Evolutionary conservation across 1,284 basidiomycete genomes (phyloP).

Genomic region (Anthracocystis setariae): DNA sequence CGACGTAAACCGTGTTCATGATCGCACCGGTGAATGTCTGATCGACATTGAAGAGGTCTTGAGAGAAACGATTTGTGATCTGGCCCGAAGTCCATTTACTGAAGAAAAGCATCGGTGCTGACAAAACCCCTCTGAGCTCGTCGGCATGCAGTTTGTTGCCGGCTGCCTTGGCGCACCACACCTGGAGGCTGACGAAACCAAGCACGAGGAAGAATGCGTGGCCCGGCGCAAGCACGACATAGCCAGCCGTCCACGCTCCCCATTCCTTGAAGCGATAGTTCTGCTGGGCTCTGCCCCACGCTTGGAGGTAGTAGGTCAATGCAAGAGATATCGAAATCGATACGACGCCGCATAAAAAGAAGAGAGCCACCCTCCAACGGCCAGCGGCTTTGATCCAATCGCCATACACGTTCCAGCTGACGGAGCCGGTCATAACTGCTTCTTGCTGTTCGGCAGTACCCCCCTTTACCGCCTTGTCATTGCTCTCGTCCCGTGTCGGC

Average conservation of each 20-base stretch:
- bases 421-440: constrained; percentile 33
- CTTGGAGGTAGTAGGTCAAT: constrained; percentile 30
- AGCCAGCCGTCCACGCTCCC: constrained; percentile 30
- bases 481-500: not conserved
- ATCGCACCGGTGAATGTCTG: constrained; percentile 13
- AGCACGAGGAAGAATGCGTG: constrained; percentile 14
- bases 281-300: constrained; percentile 34
- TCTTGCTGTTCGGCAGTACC: constrained; percentile 35
- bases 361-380: constrained; percentile 6
- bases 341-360: not conserved
- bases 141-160: constrained; percentile 34
- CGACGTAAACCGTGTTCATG: constrained; percentile 11
- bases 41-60: constrained; percentile 47
- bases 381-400: constrained; percentile 32
- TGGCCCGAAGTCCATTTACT: constrained; percentile 41
- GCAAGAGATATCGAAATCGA: not conserved
- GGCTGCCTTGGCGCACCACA: constrained; percentile 18
- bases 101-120: constrained; percentile 49
- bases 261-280: constrained; percentile 23
- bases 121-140: constrained; percentile 36
- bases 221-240: constrained; percentile 3
- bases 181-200: constrained; percentile 15
- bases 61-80: constrained; percentile 51
- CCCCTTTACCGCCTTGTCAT: constrained; percentile 23
- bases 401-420: constrained; percentile 31